Base-by-base conservation (phyloP, 495 filamentous ascomycete genomes). In the Aspergillus asperescens region DNA sequence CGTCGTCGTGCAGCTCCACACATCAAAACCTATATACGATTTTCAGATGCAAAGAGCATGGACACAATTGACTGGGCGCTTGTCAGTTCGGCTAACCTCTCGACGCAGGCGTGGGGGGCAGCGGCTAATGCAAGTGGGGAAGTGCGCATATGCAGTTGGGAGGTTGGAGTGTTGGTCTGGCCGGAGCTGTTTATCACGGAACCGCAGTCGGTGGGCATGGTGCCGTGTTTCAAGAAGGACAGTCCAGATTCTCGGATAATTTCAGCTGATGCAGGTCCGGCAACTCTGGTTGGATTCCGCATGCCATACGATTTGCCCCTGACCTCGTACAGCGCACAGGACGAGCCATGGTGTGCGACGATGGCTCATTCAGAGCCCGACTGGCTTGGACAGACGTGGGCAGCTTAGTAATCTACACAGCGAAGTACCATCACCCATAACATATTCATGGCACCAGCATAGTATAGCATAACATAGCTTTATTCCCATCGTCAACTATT, bases 81-180 rank as follows among this genome's bases (percentile, higher is more conserved):
- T 58, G 61, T 93, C 6, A 90, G 88, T 1, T 89, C 87, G 7
- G 89, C 90, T 12, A 95, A 95, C 58, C 67, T 96, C 4, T 92
- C 87, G 0, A 94, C 82, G 49, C 90, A 95, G 62, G 90, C 90
- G 0, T 96, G 90, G 90, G 90, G 90, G n/a, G 79, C 81, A 13
- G 72, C 70, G 13, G 41, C 65, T 6, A 80, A 78, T 48, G 56
- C 66, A 6, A 61, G 66, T 9, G 80, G 80, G 2, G 79, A 87
- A 60, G 75, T 89, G 8, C 76, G 81, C 13, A 79, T 95, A 18
- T 83, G 81, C 54, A 93, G 88, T 31, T 96, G 86, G 69, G 90
- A 96, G 65, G 78, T 89, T 37, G 90, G 90, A 0, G 89, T 96
- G 4, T 60, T 95, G 27, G 81, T 95, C 1, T 93, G 89, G 87